phyloP scores from a whole-genome alignment of 176 grass and related monocot species.

The Pontederia crassipes region DNA sequence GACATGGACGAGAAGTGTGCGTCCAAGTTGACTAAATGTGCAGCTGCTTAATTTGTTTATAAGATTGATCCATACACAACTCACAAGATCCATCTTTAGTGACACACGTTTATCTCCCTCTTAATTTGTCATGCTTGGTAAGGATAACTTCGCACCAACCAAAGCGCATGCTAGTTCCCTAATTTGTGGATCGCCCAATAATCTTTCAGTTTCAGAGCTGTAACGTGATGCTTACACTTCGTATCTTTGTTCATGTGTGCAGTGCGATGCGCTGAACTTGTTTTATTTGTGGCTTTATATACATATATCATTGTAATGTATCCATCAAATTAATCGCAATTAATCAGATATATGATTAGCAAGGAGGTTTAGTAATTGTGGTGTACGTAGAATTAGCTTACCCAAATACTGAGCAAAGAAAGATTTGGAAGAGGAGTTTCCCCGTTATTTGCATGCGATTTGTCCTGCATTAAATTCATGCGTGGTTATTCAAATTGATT shows the following conservation, averaged over 20 bases:
- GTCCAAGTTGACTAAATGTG: no score
- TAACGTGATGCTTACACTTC: not conserved
- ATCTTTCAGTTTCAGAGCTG: not conserved
- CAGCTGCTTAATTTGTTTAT: no score
- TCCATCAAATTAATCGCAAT: not conserved
- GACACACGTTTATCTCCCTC: no score
- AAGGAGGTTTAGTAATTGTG: no score
- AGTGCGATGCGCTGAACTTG: not conserved
- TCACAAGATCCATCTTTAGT: no score
- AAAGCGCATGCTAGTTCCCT: not conserved
- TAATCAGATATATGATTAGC: no score
- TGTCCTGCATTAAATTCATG: not conserved
- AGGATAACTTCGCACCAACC: no score
- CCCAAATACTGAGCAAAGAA: conserved; percentile 14
- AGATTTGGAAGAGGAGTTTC: not conserved
- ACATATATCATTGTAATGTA: not conserved
- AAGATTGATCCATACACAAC: no score
- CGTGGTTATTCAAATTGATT: no score
- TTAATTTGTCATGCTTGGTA: no score
- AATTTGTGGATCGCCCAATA: not conserved
- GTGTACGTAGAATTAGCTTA: not conserved
- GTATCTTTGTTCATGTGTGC: not conserved
- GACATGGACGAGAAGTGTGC: not conserved
- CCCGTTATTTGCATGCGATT: not conserved
- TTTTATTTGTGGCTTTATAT: not conserved